phyloP scores from a whole-genome alignment of 495 filamentous ascomycete genomes.

The Chaetomium cochliodes region DNA sequence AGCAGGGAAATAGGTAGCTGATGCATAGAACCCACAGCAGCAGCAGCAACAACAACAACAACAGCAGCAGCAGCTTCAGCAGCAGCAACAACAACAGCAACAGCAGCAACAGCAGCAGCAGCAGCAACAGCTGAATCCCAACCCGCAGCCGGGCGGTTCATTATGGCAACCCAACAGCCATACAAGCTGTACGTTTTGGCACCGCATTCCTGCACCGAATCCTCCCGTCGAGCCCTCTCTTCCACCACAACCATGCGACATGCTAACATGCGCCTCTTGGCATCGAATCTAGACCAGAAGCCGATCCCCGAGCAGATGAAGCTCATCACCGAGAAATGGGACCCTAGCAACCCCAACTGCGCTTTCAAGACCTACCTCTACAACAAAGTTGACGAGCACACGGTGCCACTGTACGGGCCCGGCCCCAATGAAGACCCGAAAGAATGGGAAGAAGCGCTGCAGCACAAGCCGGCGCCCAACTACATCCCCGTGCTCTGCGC shows the following conservation, averaged over 20 bases:
- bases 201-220: background rate
- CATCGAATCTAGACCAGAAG: constrained; percentile 60
- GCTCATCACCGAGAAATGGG: constrained; percentile 80
- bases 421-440: constrained; percentile 70
- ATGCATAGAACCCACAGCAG: constrained; percentile 25
- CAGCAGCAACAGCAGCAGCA: constrained; percentile 29
- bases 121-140: constrained; percentile 33
- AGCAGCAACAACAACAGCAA: constrained; percentile 34
- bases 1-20: constrained; percentile 2
- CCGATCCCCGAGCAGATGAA: constrained; percentile 81
- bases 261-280: constrained; percentile 21
- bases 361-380: constrained; percentile 91
- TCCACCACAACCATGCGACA: background rate
- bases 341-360: constrained; percentile 65
- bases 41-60: constrained; percentile 36
- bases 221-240: background rate
- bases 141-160: constrained; percentile 40
- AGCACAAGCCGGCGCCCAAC: constrained; percentile 73
- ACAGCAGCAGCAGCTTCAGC: constrained; percentile 28
- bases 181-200: constrained; percentile 40
- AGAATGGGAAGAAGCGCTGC: constrained; percentile 91
- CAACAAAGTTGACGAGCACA: constrained; percentile 78
- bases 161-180: constrained; percentile 52
- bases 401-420: constrained; percentile 79
- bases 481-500: constrained; percentile 67